Evolutionary conservation across 1,139 yeast genomes (phyloP), one percentile per base, ranked within the genome.

Genomic region (Diutina scorzettiae): DNA sequence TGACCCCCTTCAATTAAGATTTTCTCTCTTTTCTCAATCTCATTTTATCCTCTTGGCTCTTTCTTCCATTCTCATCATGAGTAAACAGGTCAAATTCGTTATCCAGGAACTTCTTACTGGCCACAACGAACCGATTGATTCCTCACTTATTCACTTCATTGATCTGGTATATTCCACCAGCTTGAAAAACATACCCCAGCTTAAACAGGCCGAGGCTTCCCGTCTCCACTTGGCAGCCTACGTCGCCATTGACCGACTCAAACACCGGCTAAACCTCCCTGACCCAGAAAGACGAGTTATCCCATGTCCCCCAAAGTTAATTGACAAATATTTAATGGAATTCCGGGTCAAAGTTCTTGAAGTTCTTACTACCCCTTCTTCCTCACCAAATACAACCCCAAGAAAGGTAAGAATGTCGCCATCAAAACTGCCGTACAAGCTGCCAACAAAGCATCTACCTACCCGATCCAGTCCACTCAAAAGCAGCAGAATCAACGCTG

Each of bases 211-310:
- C 42, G 87, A 81, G 48, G 63, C 72, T 2, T 85, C 83, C 1
- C 61, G 89, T 40, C 70, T 70, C 46, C 87, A 81, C 52, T 55
- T 81, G 14, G 77, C 85, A 55, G 82, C 85, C 2, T 74, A 63
- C 47, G 56, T 80, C 25, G 78, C 83, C 0, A 69, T 71, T 11
- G 80, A 76, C 46, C 66, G 66, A 48, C 67, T 73, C 41, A 61
- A 61, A 19, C 59, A 62, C n/a, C 57, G 57, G 32, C 59, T 70
- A 30, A 55, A 63, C 12, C 58, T 76, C 9, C 73, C 78, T 0
- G 65, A 60, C 4, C 77, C 82, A 1, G 60, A 63, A 18, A 45
- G 63, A 19, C 66, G 63, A 37, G 68, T 66, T 47, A 70, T 81
- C 8, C 89, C 91, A 0, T 57, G 78, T 3, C 81, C 78, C 12